Conservation (phyloP, 2,329 filamentous ascomycete species). For the Pestalotiopsis sp. region DNA sequence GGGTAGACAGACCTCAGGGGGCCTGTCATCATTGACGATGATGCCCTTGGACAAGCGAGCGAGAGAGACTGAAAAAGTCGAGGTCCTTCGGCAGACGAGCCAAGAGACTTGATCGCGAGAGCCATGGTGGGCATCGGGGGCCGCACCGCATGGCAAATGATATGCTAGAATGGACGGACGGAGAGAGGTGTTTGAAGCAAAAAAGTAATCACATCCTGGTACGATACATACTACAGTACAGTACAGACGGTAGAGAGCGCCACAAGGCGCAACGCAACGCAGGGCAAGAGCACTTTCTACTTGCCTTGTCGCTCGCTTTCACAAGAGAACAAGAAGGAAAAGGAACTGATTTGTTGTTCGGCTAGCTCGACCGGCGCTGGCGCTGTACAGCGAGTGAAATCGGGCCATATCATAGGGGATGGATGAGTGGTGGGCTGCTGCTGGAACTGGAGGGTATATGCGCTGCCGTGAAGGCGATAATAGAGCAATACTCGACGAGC, state of each 20-base stretch:
- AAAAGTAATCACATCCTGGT: neutral
- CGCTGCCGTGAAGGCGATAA: neutral
- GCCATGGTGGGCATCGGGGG: neutral
- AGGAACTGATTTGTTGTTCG: too few relatives aligned
- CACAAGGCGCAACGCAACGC: neutral
- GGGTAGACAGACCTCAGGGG: neutral
- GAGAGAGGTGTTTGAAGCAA: neutral
- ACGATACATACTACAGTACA: neutral
- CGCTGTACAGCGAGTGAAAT: neutral
- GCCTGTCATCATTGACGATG: neutral
- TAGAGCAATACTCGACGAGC: neutral
- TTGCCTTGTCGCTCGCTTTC: too few relatives aligned
- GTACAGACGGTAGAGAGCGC: neutral
- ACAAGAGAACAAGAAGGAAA: too few relatives aligned
- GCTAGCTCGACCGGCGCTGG: neutral
- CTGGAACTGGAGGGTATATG: slow-evolving; percentile 8
- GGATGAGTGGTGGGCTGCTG: too few relatives aligned
- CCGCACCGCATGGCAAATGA: neutral
- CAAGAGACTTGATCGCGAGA: neutral
- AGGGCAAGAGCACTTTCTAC: neutral
- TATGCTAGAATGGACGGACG: neutral
- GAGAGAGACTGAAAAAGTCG: neutral
- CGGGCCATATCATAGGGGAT: neutral
- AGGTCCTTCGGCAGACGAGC: neutral
- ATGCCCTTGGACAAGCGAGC: neutral